Evolutionary conservation across 768 basidiomycete genomes (phyloP).

Genomic region (Dioszegia crocea): DNA sequence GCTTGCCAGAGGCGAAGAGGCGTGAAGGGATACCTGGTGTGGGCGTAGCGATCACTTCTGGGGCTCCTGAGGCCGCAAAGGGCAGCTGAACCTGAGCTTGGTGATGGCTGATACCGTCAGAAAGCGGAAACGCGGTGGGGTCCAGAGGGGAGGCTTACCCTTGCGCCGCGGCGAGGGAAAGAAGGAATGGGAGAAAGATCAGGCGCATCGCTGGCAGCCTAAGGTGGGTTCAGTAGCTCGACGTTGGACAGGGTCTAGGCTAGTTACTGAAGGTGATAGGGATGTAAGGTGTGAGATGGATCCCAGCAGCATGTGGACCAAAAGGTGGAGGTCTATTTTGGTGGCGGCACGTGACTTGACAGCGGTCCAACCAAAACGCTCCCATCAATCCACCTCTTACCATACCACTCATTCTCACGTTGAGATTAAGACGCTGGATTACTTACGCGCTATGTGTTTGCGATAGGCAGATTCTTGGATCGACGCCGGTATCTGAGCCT

Average conservation of each 20-base stretch:
- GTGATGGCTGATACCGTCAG: background rate
- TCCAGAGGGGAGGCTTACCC: background rate
- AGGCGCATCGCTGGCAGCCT: background rate
- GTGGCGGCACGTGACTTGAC: background rate
- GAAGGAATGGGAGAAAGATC: background rate
- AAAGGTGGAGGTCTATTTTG: constrained; percentile 1
- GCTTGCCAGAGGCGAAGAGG: background rate
- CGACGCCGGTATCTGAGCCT: too few species aligned
- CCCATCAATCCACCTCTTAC: too few species aligned
- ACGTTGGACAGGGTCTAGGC: background rate
- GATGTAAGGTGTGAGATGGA: constrained; percentile 2
- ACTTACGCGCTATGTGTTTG: too few species aligned
- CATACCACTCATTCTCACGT: too few species aligned
- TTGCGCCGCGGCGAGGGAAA: background rate
- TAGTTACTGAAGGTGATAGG: background rate
- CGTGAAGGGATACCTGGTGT: too few species aligned
- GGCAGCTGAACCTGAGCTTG: background rate
- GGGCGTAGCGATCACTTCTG: too few species aligned
- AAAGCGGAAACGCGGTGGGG: background rate
- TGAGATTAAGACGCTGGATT: too few species aligned
- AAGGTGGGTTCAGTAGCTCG: background rate
- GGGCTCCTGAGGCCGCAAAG: background rate
- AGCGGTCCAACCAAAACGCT: background rate
- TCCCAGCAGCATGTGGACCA: too few species aligned
- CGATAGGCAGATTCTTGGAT: too few species aligned